Evolutionary conservation across 805 yeast genomes (phyloP).

Genomic region (Candida boidinii): DNA sequence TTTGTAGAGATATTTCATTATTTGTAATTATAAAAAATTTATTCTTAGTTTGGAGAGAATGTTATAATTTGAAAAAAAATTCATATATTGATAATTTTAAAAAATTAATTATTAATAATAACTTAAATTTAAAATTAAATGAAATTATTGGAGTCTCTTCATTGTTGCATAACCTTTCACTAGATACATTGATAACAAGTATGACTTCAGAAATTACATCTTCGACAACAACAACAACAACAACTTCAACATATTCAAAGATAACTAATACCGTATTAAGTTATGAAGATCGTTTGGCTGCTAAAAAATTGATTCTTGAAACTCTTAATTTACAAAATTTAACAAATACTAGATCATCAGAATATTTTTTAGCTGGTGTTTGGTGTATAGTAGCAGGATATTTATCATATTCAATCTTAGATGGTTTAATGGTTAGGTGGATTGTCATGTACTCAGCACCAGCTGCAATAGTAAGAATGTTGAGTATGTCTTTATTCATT

Average conservation of each 20-base stretch:
- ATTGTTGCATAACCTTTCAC: not conserved
- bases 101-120: too few relatives aligned
- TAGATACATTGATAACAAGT: too few relatives aligned
- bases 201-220: too few relatives aligned
- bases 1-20: slow-evolving; percentile 73
- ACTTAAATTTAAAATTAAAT: too few relatives aligned
- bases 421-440: slow-evolving; percentile 90
- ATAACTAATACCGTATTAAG: not conserved
- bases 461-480: slow-evolving; percentile 82
- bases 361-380: slow-evolving; percentile 72
- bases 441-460: slow-evolving; percentile 81
- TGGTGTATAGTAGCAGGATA: slow-evolving; percentile 92
- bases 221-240: too few relatives aligned
- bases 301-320: slow-evolving; percentile 1
- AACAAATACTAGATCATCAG: slow-evolving; percentile 63
- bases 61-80: slow-evolving; percentile 16
- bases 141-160: not conserved
- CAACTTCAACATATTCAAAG: too few relatives aligned
- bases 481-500: slow-evolving; percentile 71
- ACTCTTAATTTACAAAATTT: slow-evolving; percentile 16
- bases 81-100: slow-evolving; percentile 17
- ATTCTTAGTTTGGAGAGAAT: slow-evolving; percentile 17
- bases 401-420: slow-evolving; percentile 73
- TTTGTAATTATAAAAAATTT: slow-evolving; percentile 19
- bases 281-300: too few relatives aligned